Evolutionary conservation across 805 yeast genomes (phyloP).

Genomic region (Candida ficus): DNA sequence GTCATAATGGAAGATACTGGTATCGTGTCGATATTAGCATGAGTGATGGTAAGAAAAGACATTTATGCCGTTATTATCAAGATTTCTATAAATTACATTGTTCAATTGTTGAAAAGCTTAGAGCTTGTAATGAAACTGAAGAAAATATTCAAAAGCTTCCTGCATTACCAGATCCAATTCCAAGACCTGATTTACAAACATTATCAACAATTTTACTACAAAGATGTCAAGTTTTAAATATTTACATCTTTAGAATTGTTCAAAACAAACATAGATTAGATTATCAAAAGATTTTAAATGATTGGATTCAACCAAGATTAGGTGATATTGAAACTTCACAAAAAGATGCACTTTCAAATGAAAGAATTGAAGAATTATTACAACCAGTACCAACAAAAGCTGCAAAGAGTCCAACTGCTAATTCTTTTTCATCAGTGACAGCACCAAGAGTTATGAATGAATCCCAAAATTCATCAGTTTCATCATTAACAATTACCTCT

Average conservation of each 20-base stretch:
- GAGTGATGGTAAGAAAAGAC: conserved; percentile 32
- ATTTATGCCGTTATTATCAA: conserved; percentile 44
- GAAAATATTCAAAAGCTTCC: conserved; percentile 27
- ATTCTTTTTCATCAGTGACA: neutral
- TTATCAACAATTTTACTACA: conserved; percentile 27
- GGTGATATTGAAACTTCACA: conserved; percentile 27
- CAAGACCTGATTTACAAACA: conserved; percentile 30
- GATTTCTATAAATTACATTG: conserved; percentile 45
- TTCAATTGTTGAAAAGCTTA: conserved; percentile 24
- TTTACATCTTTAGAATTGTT: conserved; percentile 34
- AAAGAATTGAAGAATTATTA: conserved; percentile 19
- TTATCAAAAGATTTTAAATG: conserved; percentile 22
- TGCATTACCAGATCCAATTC: conserved; percentile 43
- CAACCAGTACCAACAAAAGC: conserved; percentile 18
- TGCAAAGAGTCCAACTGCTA: neutral
- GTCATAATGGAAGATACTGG: conserved; percentile 43
- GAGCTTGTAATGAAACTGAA: conserved; percentile 9
- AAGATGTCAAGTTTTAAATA: conserved; percentile 36
- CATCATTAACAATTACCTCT: neutral
- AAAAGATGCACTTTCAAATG: conserved; percentile 13
- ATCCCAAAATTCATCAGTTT: neutral
- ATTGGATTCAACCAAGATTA: conserved; percentile 26
- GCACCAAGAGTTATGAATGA: neutral
- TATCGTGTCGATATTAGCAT: conserved; percentile 40
- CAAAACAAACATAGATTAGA: conserved; percentile 21